Evolutionary conservation across 139 green algal species (phyloP), one percentile per base, ranked within the genome.

Genomic region (Edaphochlamys debaryana): DNA sequence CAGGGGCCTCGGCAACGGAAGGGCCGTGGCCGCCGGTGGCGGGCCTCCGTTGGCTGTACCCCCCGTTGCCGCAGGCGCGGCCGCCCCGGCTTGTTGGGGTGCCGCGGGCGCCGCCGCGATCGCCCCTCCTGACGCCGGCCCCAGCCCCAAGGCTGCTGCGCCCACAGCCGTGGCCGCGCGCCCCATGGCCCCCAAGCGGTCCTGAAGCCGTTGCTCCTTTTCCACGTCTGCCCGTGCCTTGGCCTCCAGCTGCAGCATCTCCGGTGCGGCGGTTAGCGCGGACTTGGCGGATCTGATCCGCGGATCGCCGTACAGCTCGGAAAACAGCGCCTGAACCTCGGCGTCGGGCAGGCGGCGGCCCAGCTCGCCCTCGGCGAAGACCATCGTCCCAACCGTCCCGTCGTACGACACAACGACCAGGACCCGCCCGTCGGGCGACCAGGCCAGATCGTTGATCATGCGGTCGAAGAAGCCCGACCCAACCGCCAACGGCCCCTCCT

Each of bases 371-470:
- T 74, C 42, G 29, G 69, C 48, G 32, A 91, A 88, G 27, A 66
- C 40, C 23, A 81, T 69, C 0, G 36, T 37, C 0, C 88, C 88
- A 15, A 98, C 68, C 19, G 78, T 95, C 81, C 95, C 95, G 63
- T 98, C 95, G 17, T 83, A 87, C 11, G 94, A 96, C 75, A 63
- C 81, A 3, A 89, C 89, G 34, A 98, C 85, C n/a, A 98, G 82
- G 0, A 88, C 88, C 64, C 92, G 88, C 27, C 96, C 96, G 63
- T 98, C 94, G 22, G 95, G 92, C 22, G 86, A 92, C 96, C 96
- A 99, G 27, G 91, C 92, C 38, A 96, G n/a, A 86, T 99, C 96
- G 30, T 93, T 60, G 0, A 93, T 67, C 89, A 93, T 74, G 40
- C 32, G 32, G 7, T 30, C 29, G 42, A 64, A 86, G 34, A 80